These are phyloP conservation scores for Jaltomata sinuosa DNA, from an alignment of 257 asterid species.

Conservation along the genomic window DNA sequence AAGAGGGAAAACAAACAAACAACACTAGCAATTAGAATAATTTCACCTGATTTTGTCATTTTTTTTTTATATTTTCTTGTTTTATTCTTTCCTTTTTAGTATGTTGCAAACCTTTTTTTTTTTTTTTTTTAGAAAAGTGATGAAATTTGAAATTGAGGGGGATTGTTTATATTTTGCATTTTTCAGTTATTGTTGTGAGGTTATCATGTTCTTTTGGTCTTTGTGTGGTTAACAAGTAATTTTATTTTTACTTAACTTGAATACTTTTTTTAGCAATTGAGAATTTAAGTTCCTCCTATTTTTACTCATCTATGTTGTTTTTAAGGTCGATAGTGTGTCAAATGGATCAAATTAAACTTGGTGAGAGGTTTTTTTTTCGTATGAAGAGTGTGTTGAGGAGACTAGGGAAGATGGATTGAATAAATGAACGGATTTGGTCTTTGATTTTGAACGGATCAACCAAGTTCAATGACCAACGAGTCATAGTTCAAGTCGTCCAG, in stretches of 20 bases:
- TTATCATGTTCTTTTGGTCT: neutral
- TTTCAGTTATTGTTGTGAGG: neutral
- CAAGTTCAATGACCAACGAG: neutral
- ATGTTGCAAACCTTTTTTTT: neutral
- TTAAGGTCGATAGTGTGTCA: neutral
- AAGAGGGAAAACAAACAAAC: slow-evolving; percentile 22
- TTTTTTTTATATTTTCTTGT: neutral
- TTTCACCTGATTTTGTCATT: slow-evolving; percentile 30
- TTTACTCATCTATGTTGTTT: neutral
- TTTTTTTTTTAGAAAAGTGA: neutral
- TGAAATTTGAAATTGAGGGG: neutral
- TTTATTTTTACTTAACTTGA: neutral
- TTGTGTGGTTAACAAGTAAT: neutral
- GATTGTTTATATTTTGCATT: neutral
- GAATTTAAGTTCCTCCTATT: neutral
- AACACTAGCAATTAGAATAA: slow-evolving; percentile 20
- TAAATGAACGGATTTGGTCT: neutral
- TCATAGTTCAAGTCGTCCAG: neutral
- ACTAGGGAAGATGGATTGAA: neutral
- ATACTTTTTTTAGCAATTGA: neutral
- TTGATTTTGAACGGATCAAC: neutral
- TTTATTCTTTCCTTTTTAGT: neutral
- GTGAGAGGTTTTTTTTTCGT: neutral
- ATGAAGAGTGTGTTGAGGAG: neutral
- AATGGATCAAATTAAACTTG: neutral